Evolutionary conservation across 306 rosid genomes (phyloP).

Genomic region (Vigna mungo): DNA sequence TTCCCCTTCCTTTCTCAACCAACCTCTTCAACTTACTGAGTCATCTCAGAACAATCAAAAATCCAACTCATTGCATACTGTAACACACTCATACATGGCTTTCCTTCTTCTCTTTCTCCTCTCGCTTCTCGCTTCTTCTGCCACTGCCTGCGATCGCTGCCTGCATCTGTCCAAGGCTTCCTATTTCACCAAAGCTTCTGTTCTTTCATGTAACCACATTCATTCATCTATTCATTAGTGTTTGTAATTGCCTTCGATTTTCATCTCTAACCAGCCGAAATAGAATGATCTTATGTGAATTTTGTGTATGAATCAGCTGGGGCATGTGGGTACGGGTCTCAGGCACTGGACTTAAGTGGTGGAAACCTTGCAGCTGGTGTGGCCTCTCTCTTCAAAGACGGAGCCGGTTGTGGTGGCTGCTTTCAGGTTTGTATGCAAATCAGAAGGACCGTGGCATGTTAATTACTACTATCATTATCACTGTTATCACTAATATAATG

Average conservation of each 20-base stretch:
- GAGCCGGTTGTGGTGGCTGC: slow-evolving; percentile 93
- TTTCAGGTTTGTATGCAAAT: slow-evolving; percentile 61
- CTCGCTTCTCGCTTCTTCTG: slow-evolving; percentile 61
- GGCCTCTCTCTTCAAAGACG: slow-evolving; percentile 69
- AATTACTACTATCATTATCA: no score
- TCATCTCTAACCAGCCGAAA: neutral
- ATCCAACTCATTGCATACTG: neutral
- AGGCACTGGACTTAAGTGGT: slow-evolving; percentile 58
- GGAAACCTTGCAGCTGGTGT: slow-evolving; percentile 76
- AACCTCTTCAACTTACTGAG: neutral
- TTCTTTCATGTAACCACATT: slow-evolving; percentile 61
- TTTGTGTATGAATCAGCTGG: slow-evolving; percentile 62
- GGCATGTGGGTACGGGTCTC: slow-evolving; percentile 90
- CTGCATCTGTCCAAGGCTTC: slow-evolving; percentile 65
- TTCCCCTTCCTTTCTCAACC: slow-evolving; percentile 30
- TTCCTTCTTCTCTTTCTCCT: slow-evolving; percentile 47
- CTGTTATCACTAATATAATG: neutral
- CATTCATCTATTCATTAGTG: neutral
- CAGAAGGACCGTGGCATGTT: neutral
- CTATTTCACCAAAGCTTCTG: slow-evolving; percentile 57
- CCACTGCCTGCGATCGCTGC: slow-evolving; percentile 79
- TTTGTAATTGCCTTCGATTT: neutral
- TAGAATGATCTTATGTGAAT: slow-evolving; percentile 18
- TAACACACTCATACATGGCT: slow-evolving; percentile 47
- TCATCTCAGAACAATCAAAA: neutral